These are phyloP conservation scores for Solanum lignicaule DNA, from an alignment of 257 asterid genomes.

Conservation along the genomic window DNA sequence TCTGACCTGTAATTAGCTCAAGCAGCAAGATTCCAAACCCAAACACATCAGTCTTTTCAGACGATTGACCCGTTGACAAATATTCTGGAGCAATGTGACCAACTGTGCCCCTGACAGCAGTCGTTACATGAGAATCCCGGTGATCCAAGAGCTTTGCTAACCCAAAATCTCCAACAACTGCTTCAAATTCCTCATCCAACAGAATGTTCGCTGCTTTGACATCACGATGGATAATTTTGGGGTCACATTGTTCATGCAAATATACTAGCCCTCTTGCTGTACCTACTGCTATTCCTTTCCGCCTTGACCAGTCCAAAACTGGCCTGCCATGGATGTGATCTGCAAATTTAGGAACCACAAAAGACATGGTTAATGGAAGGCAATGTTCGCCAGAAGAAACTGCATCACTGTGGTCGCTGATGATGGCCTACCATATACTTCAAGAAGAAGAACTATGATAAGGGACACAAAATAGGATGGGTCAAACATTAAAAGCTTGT, in stretches of 20 bases:
- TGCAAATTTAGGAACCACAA: not conserved
- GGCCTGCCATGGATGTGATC: conserved; percentile 11
- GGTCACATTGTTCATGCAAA: conserved; percentile 30
- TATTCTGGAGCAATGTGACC: conserved; percentile 30
- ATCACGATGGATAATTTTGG: conserved; percentile 27
- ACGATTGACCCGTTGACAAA: conserved; percentile 25
- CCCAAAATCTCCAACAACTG: conserved; percentile 29
- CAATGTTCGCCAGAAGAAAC: not conserved
- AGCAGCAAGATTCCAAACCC: conserved; percentile 26
- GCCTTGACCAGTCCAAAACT: conserved; percentile 12
- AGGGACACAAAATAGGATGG: not conserved
- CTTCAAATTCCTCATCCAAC: conserved; percentile 20
- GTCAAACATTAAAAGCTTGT: not conserved
- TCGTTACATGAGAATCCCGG: conserved; percentile 24
- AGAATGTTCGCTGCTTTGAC: conserved; percentile 30
- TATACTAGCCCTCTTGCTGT: conserved; percentile 27
- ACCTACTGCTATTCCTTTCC: conserved; percentile 23
- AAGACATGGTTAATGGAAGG: not conserved
- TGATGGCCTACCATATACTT: not conserved
- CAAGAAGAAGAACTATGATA: not conserved
- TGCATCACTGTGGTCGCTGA: not conserved
- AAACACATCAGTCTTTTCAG: conserved; percentile 27
- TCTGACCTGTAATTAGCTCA: conserved; percentile 24
- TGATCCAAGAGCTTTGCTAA: conserved; percentile 26
- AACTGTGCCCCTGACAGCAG: conserved; percentile 29